Base-by-base conservation (phyloP, 768 basidiomycete genomes). In the Cystofilobasidium macerans region DNA sequence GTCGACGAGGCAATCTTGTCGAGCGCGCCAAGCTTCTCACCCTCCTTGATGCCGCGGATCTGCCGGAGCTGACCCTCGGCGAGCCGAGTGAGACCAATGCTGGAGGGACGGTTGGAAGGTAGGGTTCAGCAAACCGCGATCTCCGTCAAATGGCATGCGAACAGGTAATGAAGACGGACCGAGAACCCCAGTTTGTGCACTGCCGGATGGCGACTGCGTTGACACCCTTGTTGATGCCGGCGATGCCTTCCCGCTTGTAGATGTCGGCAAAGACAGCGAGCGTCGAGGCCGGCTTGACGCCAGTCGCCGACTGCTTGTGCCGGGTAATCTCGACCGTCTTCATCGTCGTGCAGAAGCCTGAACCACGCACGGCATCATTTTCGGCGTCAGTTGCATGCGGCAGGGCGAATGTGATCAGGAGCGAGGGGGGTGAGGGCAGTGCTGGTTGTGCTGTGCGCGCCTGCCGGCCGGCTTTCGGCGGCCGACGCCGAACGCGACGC, bases 271-370 rank as follows among this genome's bases (percentile, higher is more conserved):
- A 99, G 58, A 98, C 86, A 51, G 86, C 86, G 85, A 89, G 93
- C 1, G 94, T 98, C 61, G 88, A 89, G 14, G 67, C 61, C 14
- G 91, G 89, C 74, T 89, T 86, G 47, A 85, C 81, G 45, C 95
- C 95, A 33, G 82, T 76, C 20, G 86, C 84, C 28, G 85, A 88
- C 71, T 89, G 87, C 78, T 99, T 99, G 73, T 88, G 87, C 71
- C 93, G 86, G 57, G 93, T 97, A 71, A 98, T 98, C 77, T 94
- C 92, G 69, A 84, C 95, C 26, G 95, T 99, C 79, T 99, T 99
- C 95, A 99, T 99, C 78, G 91, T 95, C 48, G 94, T 97, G 78
- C 91, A 94, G 80, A 98, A 91, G 72, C 94, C 92, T 95, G 70
- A 45, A 62, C 57, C 30, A 24, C 16, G 20, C 20, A 47, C 7